Conservation (phyloP, 495 filamentous ascomycete genomes). For the Aspergillus indologenus region DNA sequence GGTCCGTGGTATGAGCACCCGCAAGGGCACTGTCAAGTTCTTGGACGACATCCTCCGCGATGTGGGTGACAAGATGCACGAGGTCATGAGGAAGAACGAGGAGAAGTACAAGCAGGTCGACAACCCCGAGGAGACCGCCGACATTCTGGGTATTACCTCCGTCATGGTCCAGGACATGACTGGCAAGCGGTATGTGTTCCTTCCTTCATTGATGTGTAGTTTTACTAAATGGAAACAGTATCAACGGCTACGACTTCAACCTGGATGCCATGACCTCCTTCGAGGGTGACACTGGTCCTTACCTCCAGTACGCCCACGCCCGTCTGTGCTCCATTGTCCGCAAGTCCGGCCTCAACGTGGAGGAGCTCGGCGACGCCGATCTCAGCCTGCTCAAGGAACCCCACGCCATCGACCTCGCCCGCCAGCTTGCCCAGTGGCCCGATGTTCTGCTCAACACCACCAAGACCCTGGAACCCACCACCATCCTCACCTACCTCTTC, state of each 20-base stretch:
- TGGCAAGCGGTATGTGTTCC: conserved; percentile 56
- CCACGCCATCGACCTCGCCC: conserved; percentile 57
- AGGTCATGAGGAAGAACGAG: conserved; percentile 64
- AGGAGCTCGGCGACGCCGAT: conserved; percentile 51
- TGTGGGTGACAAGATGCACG: conserved; percentile 68
- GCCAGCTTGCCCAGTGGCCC: conserved; percentile 59
- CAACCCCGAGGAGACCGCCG: conserved; percentile 53
- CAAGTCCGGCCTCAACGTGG: conserved; percentile 43
- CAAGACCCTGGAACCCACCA: conserved; percentile 63
- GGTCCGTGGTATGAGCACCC: conserved; percentile 67
- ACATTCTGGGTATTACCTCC: conserved; percentile 60
- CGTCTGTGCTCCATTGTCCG: conserved; percentile 62
- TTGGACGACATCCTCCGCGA: conserved; percentile 64
- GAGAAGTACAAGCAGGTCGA: conserved; percentile 63
- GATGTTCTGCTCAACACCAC: conserved; percentile 59
- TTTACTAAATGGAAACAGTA: conserved; percentile 34
- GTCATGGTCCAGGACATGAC: conserved; percentile 74
- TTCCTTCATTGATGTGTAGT: too few relatives aligned
- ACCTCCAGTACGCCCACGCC: conserved; percentile 68
- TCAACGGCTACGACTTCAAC: conserved; percentile 68
- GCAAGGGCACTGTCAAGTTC: conserved; percentile 68
- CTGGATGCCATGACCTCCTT: conserved; percentile 66
- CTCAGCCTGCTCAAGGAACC: conserved; percentile 54
- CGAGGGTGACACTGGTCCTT: conserved; percentile 68
- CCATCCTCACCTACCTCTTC: conserved; percentile 79